These are phyloP conservation scores for Ogataea trehalophila DNA, from an alignment of 805 yeast genomes.

Conservation along the genomic window DNA sequence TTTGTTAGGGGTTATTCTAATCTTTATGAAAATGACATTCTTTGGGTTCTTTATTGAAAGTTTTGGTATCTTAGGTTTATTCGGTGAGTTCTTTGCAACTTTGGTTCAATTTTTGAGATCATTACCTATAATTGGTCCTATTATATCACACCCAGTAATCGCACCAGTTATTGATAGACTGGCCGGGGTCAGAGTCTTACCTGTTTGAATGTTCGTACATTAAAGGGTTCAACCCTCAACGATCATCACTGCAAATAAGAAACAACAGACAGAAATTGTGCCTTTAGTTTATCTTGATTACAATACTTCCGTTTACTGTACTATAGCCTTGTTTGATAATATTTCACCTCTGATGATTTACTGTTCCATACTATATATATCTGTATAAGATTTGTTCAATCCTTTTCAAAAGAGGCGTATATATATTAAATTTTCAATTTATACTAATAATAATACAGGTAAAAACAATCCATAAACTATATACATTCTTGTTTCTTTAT, in stretches of 20 bases:
- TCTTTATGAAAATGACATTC: slow-evolving; percentile 71
- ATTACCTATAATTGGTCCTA: slow-evolving; percentile 81
- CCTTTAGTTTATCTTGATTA: neutral
- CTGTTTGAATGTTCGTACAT: slow-evolving; percentile 37
- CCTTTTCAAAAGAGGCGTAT: no score
- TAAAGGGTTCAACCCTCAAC: neutral
- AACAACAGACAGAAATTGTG: neutral
- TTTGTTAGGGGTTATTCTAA: slow-evolving; percentile 66
- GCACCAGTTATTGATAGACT: slow-evolving; percentile 70
- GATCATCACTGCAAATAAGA: neutral
- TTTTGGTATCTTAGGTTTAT: slow-evolving; percentile 83
- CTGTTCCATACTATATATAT: no score
- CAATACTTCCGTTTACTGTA: no score
- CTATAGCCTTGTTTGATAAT: no score
- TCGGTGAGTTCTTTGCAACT: slow-evolving; percentile 89
- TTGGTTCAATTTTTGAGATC: slow-evolving; percentile 83
- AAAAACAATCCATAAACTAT: neutral
- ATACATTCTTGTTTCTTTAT: neutral
- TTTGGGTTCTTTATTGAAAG: slow-evolving; percentile 81
- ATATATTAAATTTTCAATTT: no score
- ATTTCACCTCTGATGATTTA: no score
- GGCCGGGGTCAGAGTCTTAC: slow-evolving; percentile 65
- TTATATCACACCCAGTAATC: slow-evolving; percentile 71
- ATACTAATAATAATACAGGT: no score
- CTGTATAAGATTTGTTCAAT: no score